Evolutionary conservation across 768 basidiomycete species (phyloP).

Genomic region (Paxillus rubicundulus): DNA sequence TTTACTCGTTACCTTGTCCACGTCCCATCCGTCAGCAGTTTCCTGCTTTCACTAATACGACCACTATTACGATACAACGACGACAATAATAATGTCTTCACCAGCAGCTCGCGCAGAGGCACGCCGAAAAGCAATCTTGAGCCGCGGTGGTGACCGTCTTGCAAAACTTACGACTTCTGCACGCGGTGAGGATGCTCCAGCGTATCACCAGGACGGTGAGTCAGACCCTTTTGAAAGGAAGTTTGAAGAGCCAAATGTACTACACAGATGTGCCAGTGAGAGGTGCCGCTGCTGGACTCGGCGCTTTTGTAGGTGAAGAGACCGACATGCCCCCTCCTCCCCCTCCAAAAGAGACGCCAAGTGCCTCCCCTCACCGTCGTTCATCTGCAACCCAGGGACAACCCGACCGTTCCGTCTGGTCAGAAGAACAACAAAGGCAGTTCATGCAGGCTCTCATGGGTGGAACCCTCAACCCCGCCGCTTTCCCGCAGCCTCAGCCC

Average conservation of each 20-base stretch:
- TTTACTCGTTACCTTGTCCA: background rate
- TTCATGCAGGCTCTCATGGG: slow-evolving; percentile 65
- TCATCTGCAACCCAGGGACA: slow-evolving; percentile 18
- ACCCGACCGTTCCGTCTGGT: slow-evolving; percentile 61
- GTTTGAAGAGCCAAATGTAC: background rate
- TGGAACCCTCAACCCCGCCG: slow-evolving; percentile 30
- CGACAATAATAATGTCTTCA: slow-evolving; percentile 33
- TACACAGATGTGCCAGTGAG: slow-evolving; percentile 12
- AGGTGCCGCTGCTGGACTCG: slow-evolving; percentile 15
- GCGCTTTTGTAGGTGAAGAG: slow-evolving; percentile 39
- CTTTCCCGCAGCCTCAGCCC: slow-evolving; percentile 15
- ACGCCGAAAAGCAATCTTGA: slow-evolving; percentile 71
- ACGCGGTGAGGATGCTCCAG: slow-evolving; percentile 64
- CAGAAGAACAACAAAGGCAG: slow-evolving; percentile 64
- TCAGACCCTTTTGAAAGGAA: background rate
- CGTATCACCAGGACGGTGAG: slow-evolving; percentile 49
- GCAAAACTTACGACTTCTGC: slow-evolving; percentile 76
- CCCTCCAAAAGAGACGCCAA: slow-evolving; percentile 21
- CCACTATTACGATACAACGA: background rate
- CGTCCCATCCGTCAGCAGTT: background rate
- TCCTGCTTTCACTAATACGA: background rate
- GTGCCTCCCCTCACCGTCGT: slow-evolving; percentile 25
- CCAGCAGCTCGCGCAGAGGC: slow-evolving; percentile 75
- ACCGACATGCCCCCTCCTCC: slow-evolving; percentile 28
- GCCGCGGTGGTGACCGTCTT: slow-evolving; percentile 68